Conservation (phyloP, 768 basidiomycete genomes). For the Boletus barrowsii region DNA sequence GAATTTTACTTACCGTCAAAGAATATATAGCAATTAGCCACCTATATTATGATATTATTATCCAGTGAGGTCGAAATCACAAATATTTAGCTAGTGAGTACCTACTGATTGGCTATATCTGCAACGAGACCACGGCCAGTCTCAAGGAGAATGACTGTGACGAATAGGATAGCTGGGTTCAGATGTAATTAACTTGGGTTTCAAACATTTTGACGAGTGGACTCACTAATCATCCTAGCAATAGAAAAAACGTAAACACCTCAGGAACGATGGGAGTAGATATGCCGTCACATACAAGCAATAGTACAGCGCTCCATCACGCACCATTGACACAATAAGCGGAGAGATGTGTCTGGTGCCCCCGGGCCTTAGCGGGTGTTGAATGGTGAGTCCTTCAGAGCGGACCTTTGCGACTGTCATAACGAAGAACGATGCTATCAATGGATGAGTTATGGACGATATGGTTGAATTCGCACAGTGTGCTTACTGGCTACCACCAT, state of each 20-base stretch:
- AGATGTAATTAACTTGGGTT: neutral
- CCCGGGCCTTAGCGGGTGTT: neutral
- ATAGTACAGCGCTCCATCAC: constrained; percentile 4
- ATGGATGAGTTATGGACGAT: neutral
- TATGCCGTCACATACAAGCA: neutral
- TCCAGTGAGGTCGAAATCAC: neutral
- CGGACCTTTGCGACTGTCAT: constrained; percentile 1
- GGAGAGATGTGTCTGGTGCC: neutral
- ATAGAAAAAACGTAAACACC: no score
- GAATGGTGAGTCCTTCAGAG: neutral
- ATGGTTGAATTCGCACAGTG: neutral
- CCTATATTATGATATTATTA: neutral
- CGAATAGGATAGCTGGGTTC: neutral
- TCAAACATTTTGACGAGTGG: neutral
- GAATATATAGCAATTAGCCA: neutral
- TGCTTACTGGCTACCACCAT: constrained; percentile 6
- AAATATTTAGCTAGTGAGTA: neutral
- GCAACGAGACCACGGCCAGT: neutral
- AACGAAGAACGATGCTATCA: neutral
- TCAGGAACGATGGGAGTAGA: no score
- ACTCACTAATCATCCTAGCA: neutral
- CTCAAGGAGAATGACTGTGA: neutral
- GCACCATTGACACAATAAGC: constrained; percentile 1
- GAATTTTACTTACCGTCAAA: neutral
- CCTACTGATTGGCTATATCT: neutral